Percentiles rank a stretch among this genome's conserved stretches.
Conservation (phyloP, 2,329 filamentous ascomycete genomes). For the Cryphonectria radicalis region DNA sequence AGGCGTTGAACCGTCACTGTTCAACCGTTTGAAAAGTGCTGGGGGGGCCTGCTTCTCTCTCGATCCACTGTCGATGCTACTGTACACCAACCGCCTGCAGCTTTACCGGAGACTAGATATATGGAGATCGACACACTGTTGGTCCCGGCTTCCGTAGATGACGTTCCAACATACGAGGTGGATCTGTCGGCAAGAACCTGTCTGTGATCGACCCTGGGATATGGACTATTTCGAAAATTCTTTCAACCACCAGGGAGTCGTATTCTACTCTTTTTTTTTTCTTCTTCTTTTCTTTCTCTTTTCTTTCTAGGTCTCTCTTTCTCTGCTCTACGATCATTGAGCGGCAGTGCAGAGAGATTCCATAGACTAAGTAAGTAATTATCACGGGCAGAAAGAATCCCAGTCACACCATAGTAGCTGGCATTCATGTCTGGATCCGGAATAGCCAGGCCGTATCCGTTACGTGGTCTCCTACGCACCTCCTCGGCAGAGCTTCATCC, state of each 20-base stretch:
- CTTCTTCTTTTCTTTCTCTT: not conserved
- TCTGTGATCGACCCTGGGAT: not conserved
- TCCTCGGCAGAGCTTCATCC: slow-evolving; percentile 1
- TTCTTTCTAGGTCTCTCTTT: not conserved
- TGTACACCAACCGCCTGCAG: not conserved
- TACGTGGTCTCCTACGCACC: not conserved
- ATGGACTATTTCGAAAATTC: not conserved
- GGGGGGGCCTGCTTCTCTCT: not conserved
- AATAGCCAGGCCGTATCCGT: not conserved
- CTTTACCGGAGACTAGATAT: not conserved
- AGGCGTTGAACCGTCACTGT: too few relatives aligned
- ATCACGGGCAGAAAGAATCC: not conserved
- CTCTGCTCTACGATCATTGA: not conserved
- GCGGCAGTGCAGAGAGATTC: slow-evolving; percentile 11
- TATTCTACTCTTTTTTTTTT: too few relatives aligned
- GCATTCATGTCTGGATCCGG: not conserved
- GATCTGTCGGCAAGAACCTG: not conserved
- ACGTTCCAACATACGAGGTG: not conserved
- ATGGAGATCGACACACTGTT: not conserved
- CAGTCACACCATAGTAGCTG: not conserved
- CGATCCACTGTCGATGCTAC: not conserved
- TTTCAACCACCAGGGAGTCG: not conserved
- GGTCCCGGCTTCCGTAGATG: not conserved
- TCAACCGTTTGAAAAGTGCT: too few relatives aligned
- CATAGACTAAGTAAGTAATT: too few relatives aligned